Evolutionary conservation across 2,329 filamentous ascomycete genomes (phyloP), one percentile per base, ranked within the genome.

Genomic region (Alternaria gaisen): DNA sequence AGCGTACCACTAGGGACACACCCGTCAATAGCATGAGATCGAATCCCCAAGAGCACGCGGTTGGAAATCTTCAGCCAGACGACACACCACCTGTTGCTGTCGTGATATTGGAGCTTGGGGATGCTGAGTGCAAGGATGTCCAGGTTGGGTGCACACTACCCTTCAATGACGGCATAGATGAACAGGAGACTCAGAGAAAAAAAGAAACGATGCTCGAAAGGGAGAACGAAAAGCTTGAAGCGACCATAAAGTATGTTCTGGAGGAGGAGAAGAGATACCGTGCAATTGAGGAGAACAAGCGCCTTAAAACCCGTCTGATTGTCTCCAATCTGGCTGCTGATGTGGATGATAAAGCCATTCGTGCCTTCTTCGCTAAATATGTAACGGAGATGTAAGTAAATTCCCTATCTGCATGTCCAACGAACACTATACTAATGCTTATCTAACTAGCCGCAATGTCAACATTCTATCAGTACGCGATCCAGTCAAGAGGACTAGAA

Each of bases 301-400:
- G 51, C 24, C 48, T 69, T 0, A 53, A 58, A 7, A 28, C 55
- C 18, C 66, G 68, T 14, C 56, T 77, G 5, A 56, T 75, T 16
- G 57, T 75, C 8, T 66, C 66, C 7, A 74, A 75, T 20, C 59
- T 77, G 20, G 72, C 74, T n/a, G 70, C 70, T 5, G 65, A 56
- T 40, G 69, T 67, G 11, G 64, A 63, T 4, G 52, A 51, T 30
- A 52, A 69, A 9, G 70, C 70, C 12, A 22, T 76, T 2, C 34
- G 53, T 10, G 11, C 46, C 3, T 54, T 67, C 18, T 70, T 76
- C 60, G 40, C 24, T 20, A 47, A 63, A 7, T 66, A 66, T 42
- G 42, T 34, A 11, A 58, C 18, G n/a, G 50, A 69, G 0, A 61
- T 71, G 72, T 74, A 63, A 66, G 69, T 60, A 5, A 6, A 12